A percentile compares a stretch with the other conserved stretches of the same genome.
Conservation (phyloP, 768 basidiomycete species). For the Xanthoconium purpureum region DNA sequence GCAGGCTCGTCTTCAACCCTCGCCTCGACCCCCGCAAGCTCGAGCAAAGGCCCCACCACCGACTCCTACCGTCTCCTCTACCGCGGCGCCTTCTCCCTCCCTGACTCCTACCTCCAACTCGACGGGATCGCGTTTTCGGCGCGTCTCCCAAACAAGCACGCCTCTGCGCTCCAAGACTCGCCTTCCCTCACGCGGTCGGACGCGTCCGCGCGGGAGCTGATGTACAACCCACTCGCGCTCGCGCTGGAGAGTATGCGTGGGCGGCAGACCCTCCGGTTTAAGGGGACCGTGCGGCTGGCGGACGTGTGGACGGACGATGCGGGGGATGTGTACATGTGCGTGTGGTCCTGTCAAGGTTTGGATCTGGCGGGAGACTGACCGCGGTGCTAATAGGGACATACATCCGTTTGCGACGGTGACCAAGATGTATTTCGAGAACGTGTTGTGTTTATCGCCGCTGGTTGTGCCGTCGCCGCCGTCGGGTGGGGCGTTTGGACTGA, state of each 20-base stretch:
- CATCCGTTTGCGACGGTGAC: conserved; percentile 63
- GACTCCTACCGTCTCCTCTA: conserved; percentile 57
- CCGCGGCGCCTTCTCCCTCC: conserved; percentile 69
- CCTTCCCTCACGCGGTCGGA: conserved; percentile 27
- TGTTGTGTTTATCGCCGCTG: conserved; percentile 52
- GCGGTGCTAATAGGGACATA: conserved; percentile 49
- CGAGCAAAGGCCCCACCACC: not conserved
- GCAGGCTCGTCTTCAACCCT: not conserved
- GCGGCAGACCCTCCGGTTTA: conserved; percentile 56
- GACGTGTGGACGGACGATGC: conserved; percentile 61
- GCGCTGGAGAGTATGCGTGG: conserved; percentile 81
- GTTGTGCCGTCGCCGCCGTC: conserved; percentile 15
- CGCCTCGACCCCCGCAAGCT: not conserved
- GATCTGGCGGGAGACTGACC: not conserved
- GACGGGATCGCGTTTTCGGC: conserved; percentile 73
- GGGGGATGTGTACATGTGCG: conserved; percentile 47
- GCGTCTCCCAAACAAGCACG: conserved; percentile 33
- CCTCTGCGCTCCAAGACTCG: conserved; percentile 31
- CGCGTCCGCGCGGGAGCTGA: conserved; percentile 35
- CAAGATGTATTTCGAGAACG: conserved; percentile 67
- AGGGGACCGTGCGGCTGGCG: conserved; percentile 49
- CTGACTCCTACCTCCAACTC: conserved; percentile 67
- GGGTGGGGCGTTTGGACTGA: conserved; percentile 16
- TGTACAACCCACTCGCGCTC: conserved; percentile 67
- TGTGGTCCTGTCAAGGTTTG: conserved; percentile 14